Evolutionary conservation across 1,284 basidiomycete species (phyloP), one percentile per base, ranked within the genome.

Genomic region (Ceratobasidium sp.): DNA sequence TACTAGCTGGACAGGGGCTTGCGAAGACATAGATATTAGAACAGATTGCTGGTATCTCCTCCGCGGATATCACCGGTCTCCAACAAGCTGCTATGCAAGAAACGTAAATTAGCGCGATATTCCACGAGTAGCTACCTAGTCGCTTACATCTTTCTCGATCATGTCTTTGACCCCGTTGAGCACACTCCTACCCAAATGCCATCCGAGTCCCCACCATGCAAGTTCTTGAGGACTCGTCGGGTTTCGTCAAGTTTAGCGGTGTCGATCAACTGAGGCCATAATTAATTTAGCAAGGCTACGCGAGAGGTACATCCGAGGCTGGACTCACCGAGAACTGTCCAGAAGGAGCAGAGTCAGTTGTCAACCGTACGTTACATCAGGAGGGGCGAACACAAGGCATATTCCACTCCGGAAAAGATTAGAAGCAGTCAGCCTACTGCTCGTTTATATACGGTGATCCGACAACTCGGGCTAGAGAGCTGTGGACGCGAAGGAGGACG

Each of bases 1-100:
- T 80, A 95, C 94, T 81, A 98, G 87, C 85, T 98, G 97, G 64
- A 97, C 97, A 84, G 98, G 98, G 77, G 94, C 93, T 84, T 99
- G 97, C 80, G 95, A 96, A 23, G 95, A 96, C 95, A 97, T 97
- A n/a, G 97, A 97, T 78, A 99, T 91, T 80, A 98, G 85, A 6
- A 99, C 96, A 61, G 97, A 90, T 61, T 92, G 91, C 81, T 94
- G 93, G 85, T 98, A 98, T 80, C 91, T 90, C 81, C 85, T 91
- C 95, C 96, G 98, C 91, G 99, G 84, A 86, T 99, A 99, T 12
- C 92, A 91, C 77, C 96, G 90, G 81, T 96, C 95, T n/a, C 93
- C 92, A 20, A 89, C 89, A 78, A 90, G 89, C 46, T 91, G 92
- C 93, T 90, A 84, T 80, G 57, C 2, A 59, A n/a, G 40, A 52